A percentile compares a stretch with the other conserved stretches of the same genome.
Evolutionary conservation across 2,329 filamentous ascomycete genomes (phyloP).

Genomic region (Xylariaceae sp.): DNA sequence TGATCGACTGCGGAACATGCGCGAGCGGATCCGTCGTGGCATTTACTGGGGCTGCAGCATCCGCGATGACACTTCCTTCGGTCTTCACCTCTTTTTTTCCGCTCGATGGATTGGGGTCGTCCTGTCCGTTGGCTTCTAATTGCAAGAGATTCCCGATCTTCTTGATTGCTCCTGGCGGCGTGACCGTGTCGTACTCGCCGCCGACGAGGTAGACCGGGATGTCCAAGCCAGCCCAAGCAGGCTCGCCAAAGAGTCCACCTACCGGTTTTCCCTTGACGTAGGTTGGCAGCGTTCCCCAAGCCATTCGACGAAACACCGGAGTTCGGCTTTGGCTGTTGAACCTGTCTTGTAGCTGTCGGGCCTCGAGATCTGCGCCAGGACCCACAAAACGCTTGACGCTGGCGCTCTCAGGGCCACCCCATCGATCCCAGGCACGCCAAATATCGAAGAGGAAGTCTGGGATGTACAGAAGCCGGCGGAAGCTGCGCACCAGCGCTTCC

Average conservation of each 20-base stretch:
- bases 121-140: slow-evolving; percentile 6
- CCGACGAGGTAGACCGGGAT: slow-evolving; percentile 79
- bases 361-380: slow-evolving; percentile 63
- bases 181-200: slow-evolving; percentile 76
- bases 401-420: slow-evolving; percentile 74
- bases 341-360: slow-evolving; percentile 67
- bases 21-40: slow-evolving; percentile 36
- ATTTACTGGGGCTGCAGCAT: slow-evolving; percentile 53
- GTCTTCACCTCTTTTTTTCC: slow-evolving; percentile 13
- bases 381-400: slow-evolving; percentile 82
- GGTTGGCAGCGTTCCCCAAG: slow-evolving; percentile 67
- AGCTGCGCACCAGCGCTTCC: slow-evolving; percentile 51
- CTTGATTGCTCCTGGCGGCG: slow-evolving; percentile 69
- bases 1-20: slow-evolving; percentile 42
- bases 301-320: slow-evolving; percentile 81
- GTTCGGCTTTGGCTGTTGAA: slow-evolving; percentile 86
- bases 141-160: slow-evolving; percentile 60
- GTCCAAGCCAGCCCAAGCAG: slow-evolving; percentile 72
- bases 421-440: slow-evolving; percentile 75
- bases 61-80: slow-evolving; percentile 43
- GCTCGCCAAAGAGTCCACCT: slow-evolving; percentile 69
- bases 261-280: slow-evolving; percentile 55
- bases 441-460: slow-evolving; percentile 75
- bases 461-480: slow-evolving; percentile 65
- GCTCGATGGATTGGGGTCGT: slow-evolving; percentile 7